These are phyloP conservation scores for Fagus sylvatica DNA, from an alignment of 306 rosid genomes.

Conservation along the genomic window DNA sequence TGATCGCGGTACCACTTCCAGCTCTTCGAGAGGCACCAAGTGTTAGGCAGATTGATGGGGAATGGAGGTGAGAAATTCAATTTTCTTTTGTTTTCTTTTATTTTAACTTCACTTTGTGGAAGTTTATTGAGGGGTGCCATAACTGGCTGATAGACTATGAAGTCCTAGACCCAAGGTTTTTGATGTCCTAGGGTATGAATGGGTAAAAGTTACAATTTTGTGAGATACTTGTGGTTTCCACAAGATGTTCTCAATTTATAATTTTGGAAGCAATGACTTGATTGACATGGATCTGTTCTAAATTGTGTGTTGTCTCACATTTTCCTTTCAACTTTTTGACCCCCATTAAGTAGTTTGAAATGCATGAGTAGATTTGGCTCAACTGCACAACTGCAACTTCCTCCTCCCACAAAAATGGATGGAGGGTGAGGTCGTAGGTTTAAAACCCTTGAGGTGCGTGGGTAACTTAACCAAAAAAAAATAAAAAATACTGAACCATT, in stretches of 20 bases:
- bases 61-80: constrained; percentile 66
- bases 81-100: not conserved
- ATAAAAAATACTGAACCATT: too few species aligned
- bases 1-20: constrained; percentile 89
- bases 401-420: too few species aligned
- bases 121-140: not conserved
- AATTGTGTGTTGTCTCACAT: not conserved
- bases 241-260: not conserved
- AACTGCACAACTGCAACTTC: too few species aligned
- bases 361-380: not conserved
- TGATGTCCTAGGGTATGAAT: not conserved
- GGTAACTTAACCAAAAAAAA: too few species aligned
- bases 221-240: not conserved
- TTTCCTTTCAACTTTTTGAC: not conserved
- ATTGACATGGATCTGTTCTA: not conserved
- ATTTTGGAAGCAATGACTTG: not conserved
- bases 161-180: not conserved
- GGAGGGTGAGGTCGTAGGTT: too few species aligned
- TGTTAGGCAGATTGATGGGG: constrained; percentile 82
- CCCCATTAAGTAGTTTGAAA: not conserved
- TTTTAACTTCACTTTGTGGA: constrained; percentile 1
- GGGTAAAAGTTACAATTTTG: not conserved
- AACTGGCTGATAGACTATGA: not conserved
- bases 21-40: constrained; percentile 92
- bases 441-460: too few species aligned